A percentile compares a stretch with the other conserved stretches of the same genome.
Conservation (phyloP, 2,329 filamentous ascomycete species). For the Colletotrichum tropicale region DNA sequence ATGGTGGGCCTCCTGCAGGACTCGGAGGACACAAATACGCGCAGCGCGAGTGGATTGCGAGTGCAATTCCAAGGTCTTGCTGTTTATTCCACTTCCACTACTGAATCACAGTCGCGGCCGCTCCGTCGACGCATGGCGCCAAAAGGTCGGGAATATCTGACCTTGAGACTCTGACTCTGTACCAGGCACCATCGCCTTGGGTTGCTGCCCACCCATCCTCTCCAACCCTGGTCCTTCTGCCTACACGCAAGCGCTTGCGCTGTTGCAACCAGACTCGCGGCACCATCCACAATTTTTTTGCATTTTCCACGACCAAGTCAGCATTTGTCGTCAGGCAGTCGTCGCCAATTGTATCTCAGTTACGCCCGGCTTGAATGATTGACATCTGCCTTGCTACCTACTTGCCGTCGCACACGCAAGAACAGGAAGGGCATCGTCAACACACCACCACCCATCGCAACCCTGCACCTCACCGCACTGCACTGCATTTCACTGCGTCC, state of each 20-base stretch:
- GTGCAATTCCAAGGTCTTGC: background rate
- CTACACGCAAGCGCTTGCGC: slow-evolving; percentile 6
- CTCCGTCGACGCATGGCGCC: background rate
- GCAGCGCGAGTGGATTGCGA: background rate
- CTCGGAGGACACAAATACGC: background rate
- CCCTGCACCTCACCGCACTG: background rate
- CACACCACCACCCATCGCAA: background rate
- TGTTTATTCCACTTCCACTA: background rate
- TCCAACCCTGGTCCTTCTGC: background rate
- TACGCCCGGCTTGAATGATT: background rate
- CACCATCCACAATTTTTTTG: background rate
- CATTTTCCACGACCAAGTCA: background rate
- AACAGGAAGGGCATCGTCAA: background rate
- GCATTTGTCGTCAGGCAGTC: slow-evolving; percentile 4
- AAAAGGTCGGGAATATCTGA: background rate
- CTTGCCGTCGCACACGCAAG: background rate
- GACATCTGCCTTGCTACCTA: background rate
- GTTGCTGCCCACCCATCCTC: background rate
- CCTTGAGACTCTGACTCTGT: background rate
- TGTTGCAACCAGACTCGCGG: background rate
- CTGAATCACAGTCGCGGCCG: background rate
- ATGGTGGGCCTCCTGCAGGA: slow-evolving; percentile 15
- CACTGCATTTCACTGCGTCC: background rate
- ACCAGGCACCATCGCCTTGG: background rate
- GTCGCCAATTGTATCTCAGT: background rate